Conservation (phyloP, 495 filamentous ascomycete species). For the Neurospora discreta region DNA sequence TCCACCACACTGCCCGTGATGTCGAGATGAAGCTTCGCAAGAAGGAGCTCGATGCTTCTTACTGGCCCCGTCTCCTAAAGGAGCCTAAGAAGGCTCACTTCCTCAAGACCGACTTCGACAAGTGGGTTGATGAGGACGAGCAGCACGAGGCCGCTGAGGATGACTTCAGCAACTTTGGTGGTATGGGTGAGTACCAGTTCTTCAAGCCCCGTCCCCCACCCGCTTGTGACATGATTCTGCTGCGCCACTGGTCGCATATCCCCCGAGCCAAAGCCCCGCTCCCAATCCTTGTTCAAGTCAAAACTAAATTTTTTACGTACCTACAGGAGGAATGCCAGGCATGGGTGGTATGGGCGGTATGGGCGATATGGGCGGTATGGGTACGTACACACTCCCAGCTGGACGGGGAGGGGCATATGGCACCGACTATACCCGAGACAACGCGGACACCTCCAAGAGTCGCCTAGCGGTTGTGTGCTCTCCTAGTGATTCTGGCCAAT, state of each 20-base stretch:
- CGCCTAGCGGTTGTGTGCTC: background rate
- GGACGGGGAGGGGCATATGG: background rate
- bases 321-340: conserved; percentile 34
- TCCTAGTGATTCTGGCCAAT: background rate
- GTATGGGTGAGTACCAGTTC: conserved; percentile 35
- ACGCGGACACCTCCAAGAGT: background rate
- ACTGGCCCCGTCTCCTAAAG: conserved; percentile 92
- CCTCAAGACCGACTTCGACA: conserved; percentile 98
- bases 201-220: background rate
- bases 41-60: conserved; percentile 86
- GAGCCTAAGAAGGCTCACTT: conserved; percentile 82
- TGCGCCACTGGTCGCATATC: background rate
- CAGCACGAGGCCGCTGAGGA: conserved; percentile 82
- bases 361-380: conserved; percentile 18
- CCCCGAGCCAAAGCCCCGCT: background rate
- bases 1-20: conserved; percentile 71
- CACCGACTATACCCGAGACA: conserved; percentile 3
- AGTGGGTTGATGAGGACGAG: conserved; percentile 99
- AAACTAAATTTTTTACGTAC: conserved; percentile 5
- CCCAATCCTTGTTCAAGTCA: background rate
- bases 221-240: background rate
- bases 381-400: conserved; percentile 26
- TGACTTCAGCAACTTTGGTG: conserved; percentile 63
- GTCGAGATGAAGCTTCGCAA: conserved; percentile 86
- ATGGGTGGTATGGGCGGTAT: conserved; percentile 22